phyloP scores from a whole-genome alignment of 2,329 filamentous ascomycete species.

The Xylogone sp. region DNA sequence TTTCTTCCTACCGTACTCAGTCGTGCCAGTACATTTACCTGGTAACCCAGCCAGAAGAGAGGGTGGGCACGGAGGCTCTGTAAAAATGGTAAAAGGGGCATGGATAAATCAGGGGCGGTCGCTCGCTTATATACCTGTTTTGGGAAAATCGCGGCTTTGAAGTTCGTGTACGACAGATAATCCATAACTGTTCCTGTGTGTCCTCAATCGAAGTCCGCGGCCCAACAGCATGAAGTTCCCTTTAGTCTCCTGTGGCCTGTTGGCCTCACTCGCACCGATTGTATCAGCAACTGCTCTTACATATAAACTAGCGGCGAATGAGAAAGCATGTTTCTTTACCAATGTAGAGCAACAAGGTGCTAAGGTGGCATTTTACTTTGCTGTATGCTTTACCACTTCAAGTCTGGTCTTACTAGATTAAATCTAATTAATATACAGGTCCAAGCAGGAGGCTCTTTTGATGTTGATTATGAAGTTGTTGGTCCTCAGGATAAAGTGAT shows the following conservation, averaged over 20 bases:
- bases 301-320: constrained; percentile 85
- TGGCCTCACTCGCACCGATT: constrained; percentile 67
- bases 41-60: too few species aligned
- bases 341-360: constrained; percentile 71
- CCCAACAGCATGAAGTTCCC: constrained; percentile 58
- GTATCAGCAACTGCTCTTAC: constrained; percentile 88
- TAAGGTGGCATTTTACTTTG: constrained; percentile 98
- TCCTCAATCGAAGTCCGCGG: background rate
- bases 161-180: constrained; percentile 12
- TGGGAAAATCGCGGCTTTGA: background rate
- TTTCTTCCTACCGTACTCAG: background rate
- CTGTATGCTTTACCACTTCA: constrained; percentile 53
- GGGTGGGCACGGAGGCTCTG: too few species aligned
- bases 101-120: background rate
- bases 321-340: constrained; percentile 94
- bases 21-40: too few species aligned
- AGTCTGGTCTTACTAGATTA: background rate
- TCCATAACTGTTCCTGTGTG: background rate
- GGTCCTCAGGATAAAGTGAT: constrained; percentile 79
- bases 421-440: constrained; percentile 52
- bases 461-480: constrained; percentile 87
- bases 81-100: too few species aligned
- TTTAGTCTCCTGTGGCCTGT: constrained; percentile 59
- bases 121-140: background rate
- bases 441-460: constrained; percentile 96